A percentile compares a stretch with the other conserved stretches of the same genome.
These are phyloP conservation scores for Sugiyamaella lignohabitans DNA, from an alignment of 805 yeast genomes.

Conservation along the genomic window DNA sequence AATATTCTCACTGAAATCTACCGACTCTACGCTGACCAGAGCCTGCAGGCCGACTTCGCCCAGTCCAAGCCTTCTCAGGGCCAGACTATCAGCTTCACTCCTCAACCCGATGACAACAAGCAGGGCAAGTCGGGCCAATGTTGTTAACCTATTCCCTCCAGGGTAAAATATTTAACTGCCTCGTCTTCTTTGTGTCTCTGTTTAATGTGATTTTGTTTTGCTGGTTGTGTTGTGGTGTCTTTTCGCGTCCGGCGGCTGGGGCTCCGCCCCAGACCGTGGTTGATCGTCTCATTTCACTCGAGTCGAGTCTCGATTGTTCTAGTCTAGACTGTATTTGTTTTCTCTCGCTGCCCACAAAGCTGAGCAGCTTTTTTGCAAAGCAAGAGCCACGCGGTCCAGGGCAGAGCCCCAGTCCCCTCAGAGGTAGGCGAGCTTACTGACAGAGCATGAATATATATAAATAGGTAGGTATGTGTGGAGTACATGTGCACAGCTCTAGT, in stretches of 20 bases:
- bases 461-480: neutral
- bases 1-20: constrained; percentile 88
- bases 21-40: constrained; percentile 93
- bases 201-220: neutral
- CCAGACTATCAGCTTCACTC: constrained; percentile 87
- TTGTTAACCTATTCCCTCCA: constrained; percentile 13
- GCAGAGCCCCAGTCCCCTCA: neutral
- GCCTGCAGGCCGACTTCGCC: constrained; percentile 71
- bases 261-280: neutral
- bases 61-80: constrained; percentile 66
- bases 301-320: too few species aligned
- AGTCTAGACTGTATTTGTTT: too few species aligned
- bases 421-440: neutral
- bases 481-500: neutral
- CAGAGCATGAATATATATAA: constrained; percentile 5
- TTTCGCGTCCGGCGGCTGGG: neutral
- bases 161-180: neutral
- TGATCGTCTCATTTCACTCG: too few species aligned
- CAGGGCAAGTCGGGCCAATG: constrained; percentile 18
- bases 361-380: neutral
- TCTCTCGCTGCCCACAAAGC: too few species aligned
- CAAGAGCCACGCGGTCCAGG: neutral
- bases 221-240: neutral
- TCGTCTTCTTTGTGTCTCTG: constrained; percentile 1
- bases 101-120: constrained; percentile 81